Conservation (phyloP, 2,329 filamentous ascomycete species). For the Penicillium decumbens region DNA sequence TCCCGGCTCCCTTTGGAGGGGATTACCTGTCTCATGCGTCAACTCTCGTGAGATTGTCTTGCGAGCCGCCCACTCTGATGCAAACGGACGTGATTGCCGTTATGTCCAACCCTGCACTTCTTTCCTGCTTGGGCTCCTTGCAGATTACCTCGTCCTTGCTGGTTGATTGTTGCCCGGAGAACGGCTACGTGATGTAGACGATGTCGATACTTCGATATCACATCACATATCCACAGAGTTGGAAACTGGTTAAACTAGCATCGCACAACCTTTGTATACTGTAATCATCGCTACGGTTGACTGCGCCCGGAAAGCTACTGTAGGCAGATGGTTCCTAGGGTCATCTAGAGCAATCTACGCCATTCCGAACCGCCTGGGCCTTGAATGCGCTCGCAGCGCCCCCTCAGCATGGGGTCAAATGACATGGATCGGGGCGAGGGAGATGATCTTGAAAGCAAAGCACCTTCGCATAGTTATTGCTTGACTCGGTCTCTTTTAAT, state of each 20-base stretch:
- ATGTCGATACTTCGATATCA: not conserved
- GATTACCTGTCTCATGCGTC: constrained; percentile 21
- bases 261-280: not conserved
- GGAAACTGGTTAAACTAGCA: not conserved
- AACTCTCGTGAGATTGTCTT: not conserved
- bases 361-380: not conserved
- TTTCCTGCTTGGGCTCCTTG: constrained; percentile 25
- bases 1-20: constrained; percentile 7
- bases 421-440: not conserved
- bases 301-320: not conserved
- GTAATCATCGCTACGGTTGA: not conserved
- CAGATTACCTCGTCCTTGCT: constrained; percentile 25
- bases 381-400: not conserved
- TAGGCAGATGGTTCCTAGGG: not conserved
- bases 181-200: not conserved
- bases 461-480: not conserved
- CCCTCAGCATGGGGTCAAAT: constrained; percentile 4
- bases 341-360: not conserved
- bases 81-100: constrained; percentile 1
- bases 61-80: not conserved
- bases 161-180: constrained; percentile 2
- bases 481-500: not conserved
- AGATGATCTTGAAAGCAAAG: constrained; percentile 2
- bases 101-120: constrained; percentile 2
- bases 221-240: not conserved